Percentiles rank a stretch among this genome's conserved stretches.
Conservation (phyloP, 345 rosid species). For the Salix caprea region DNA sequence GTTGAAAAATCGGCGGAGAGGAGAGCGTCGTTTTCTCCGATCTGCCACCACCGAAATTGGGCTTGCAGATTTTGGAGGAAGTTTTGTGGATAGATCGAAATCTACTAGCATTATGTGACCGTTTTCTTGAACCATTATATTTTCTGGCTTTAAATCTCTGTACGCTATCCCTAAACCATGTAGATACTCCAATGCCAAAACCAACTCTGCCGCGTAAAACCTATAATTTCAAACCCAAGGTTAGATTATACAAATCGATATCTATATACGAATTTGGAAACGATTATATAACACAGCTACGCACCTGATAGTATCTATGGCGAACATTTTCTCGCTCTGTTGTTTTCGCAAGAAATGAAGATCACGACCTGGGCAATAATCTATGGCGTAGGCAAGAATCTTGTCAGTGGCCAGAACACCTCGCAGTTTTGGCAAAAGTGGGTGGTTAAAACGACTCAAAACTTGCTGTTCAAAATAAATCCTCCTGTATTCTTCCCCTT, state of each 20-base stretch:
- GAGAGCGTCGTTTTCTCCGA: conserved; percentile 21
- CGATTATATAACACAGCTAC: background rate
- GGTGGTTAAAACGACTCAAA: conserved; percentile 55
- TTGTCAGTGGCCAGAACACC: conserved; percentile 63
- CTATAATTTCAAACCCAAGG: conserved; percentile 21
- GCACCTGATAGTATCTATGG: conserved; percentile 65
- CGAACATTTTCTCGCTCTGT: conserved; percentile 79
- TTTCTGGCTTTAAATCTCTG: conserved; percentile 87
- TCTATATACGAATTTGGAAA: background rate
- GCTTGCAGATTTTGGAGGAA: conserved; percentile 36
- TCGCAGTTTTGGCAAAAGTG: conserved; percentile 66
- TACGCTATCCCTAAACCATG: conserved; percentile 68
- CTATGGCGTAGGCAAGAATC: conserved; percentile 78
- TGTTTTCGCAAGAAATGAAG: conserved; percentile 48
- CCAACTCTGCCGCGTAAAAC: conserved; percentile 89
- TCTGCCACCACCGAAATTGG: conserved; percentile 13
- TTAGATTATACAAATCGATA: background rate
- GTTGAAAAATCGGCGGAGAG: conserved; percentile 36
- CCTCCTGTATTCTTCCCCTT: conserved; percentile 42
- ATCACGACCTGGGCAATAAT: conserved; percentile 80
- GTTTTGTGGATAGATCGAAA: conserved; percentile 82
- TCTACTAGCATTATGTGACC: conserved; percentile 95
- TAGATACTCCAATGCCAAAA: conserved; percentile 69
- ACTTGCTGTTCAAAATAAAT: conserved; percentile 64
- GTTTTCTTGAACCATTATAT: conserved; percentile 70